phyloP scores from a whole-genome alignment of 768 basidiomycete species.

The Flagelloscypha sp. region DNA sequence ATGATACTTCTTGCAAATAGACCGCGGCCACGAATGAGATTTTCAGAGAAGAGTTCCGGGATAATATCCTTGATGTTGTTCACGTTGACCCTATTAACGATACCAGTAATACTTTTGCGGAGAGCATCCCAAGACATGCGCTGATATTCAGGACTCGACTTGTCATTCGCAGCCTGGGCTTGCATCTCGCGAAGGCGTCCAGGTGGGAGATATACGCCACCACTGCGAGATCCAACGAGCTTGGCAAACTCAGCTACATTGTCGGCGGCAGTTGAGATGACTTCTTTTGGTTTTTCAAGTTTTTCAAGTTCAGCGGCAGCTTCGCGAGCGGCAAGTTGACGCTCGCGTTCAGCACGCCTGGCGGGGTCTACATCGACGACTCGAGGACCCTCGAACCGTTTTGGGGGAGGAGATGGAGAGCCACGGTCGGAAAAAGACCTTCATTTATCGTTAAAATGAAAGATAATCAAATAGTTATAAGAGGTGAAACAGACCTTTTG shows the following conservation, averaged over 20 bases:
- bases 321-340: slow-evolving; percentile 64
- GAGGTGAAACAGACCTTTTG: no score
- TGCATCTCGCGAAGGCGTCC: slow-evolving; percentile 88
- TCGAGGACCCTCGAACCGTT: slow-evolving; percentile 32
- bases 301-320: slow-evolving; percentile 64
- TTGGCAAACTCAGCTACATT: slow-evolving; percentile 86
- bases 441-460: no score
- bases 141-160: slow-evolving; percentile 83
- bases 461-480: no score
- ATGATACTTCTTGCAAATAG: slow-evolving; percentile 91
- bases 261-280: slow-evolving; percentile 45
- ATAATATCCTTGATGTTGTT: slow-evolving; percentile 92
- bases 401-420: slow-evolving; percentile 28
- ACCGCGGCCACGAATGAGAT: slow-evolving; percentile 88
- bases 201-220: slow-evolving; percentile 96
- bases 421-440: no score
- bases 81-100: slow-evolving; percentile 98
- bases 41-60: slow-evolving; percentile 87
- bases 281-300: slow-evolving; percentile 40
- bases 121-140: slow-evolving; percentile 96
- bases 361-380: slow-evolving; percentile 71
- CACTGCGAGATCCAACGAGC: slow-evolving; percentile 70
- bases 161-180: slow-evolving; percentile 73
- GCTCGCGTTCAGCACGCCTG: slow-evolving; percentile 69
- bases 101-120: slow-evolving; percentile 96